Percentiles rank a stretch among this genome's conserved stretches.
These are phyloP conservation scores for Pholiota adiposa DNA, from an alignment of 1,284 basidiomycete genomes.

Conservation along the genomic window DNA sequence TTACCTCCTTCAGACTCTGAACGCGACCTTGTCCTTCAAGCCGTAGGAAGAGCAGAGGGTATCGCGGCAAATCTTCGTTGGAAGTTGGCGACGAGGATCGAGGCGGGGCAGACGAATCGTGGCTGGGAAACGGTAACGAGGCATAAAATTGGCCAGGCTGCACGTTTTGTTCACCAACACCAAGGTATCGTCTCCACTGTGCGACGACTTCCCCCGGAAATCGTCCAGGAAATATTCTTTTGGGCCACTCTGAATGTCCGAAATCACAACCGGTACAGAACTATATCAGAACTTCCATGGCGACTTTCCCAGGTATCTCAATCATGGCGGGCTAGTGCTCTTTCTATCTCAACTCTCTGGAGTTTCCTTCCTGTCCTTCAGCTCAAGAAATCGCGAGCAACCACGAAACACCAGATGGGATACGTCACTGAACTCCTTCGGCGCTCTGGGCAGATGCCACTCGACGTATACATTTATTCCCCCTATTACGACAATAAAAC, in stretches of 20 bases:
- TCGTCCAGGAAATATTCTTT: slow-evolving; percentile 26
- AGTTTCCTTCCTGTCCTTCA: slow-evolving; percentile 21
- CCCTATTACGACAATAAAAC: slow-evolving; percentile 5
- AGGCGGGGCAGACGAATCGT: slow-evolving; percentile 5
- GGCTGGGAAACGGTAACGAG: slow-evolving; percentile 17
- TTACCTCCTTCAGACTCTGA: slow-evolving; percentile 21
- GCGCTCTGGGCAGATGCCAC: slow-evolving; percentile 19
- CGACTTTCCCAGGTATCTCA: slow-evolving; percentile 27
- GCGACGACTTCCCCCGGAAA: slow-evolving; percentile 23
- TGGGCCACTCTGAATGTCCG: slow-evolving; percentile 7
- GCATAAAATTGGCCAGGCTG: slow-evolving; percentile 18
- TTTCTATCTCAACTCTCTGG: slow-evolving; percentile 29
- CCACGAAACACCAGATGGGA: slow-evolving; percentile 11
- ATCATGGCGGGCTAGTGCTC: slow-evolving; percentile 26
- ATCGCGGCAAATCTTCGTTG: slow-evolving; percentile 9
- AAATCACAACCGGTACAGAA: slow-evolving; percentile 11
- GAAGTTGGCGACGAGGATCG: slow-evolving; percentile 2
- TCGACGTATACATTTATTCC: slow-evolving; percentile 20
- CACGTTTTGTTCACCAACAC: slow-evolving; percentile 21
- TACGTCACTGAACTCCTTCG: slow-evolving; percentile 20
- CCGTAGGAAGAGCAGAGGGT: slow-evolving; percentile 16
- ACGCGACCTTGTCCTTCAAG: slow-evolving; percentile 6
- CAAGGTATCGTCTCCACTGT: slow-evolving; percentile 18
- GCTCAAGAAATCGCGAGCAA: slow-evolving; percentile 16
- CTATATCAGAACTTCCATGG: slow-evolving; percentile 19